Conservation (phyloP, 2,329 filamentous ascomycete genomes). For the Aureobasidium mangrovei region DNA sequence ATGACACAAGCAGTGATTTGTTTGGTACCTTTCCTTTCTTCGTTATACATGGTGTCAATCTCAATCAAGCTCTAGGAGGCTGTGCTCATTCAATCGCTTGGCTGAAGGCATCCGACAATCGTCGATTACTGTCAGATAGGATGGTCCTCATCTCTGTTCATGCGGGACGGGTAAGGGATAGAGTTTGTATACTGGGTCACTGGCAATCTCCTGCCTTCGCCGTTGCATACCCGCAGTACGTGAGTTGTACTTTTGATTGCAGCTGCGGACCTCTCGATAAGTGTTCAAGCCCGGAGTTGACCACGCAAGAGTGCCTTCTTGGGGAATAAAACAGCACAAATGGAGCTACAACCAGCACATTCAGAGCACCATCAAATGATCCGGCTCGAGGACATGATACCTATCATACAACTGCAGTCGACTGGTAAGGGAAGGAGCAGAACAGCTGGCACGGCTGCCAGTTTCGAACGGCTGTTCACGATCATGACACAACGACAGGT, state of each 20-base stretch:
- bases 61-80: not conserved
- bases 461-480: not conserved
- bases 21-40: not conserved
- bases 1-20: not conserved
- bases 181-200: not conserved
- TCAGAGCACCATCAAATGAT: too few relatives aligned
- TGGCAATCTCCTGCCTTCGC: slow-evolving; percentile 7
- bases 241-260: slow-evolving; percentile 10
- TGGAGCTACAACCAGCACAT: too few relatives aligned
- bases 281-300: not conserved
- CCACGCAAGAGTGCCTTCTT: not conserved
- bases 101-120: not conserved
- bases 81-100: not conserved
- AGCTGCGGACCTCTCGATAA: slow-evolving; percentile 3
- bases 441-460: not conserved
- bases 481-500: not conserved
- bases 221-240: slow-evolving; percentile 2
- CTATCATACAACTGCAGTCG: too few relatives aligned
- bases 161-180: slow-evolving; percentile 10
- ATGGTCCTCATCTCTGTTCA: not conserved
- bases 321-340: too few relatives aligned
- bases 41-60: slow-evolving; percentile 8
- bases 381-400: too few relatives aligned
- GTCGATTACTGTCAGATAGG: not conserved
- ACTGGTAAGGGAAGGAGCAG: too few relatives aligned